A percentile compares a stretch with the other conserved stretches of the same genome.
These are phyloP conservation scores for Candida patagonica DNA, from an alignment of 805 yeast species.

Conservation along the genomic window DNA sequence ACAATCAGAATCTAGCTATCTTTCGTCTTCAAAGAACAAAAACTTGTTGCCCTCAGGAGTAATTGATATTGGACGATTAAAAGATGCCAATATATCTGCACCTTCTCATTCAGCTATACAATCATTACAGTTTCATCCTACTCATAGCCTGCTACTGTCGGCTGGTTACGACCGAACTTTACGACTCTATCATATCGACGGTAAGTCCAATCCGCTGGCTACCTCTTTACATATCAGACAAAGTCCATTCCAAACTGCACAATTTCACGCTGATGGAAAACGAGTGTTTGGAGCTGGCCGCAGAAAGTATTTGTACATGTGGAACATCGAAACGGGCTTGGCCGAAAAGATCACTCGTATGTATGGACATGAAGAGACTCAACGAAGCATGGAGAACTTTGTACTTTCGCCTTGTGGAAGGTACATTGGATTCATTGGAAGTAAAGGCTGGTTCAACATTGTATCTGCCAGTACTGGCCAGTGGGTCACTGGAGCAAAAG, in stretches of 20 bases:
- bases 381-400: slow-evolving; percentile 81
- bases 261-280: slow-evolving; percentile 46
- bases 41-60: slow-evolving; percentile 54
- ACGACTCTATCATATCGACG: slow-evolving; percentile 84
- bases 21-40: not conserved
- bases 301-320: slow-evolving; percentile 82
- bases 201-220: slow-evolving; percentile 69
- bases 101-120: slow-evolving; percentile 77
- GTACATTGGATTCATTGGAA: slow-evolving; percentile 69
- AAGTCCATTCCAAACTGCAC: slow-evolving; percentile 71
- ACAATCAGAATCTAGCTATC: slow-evolving; percentile 30
- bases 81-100: slow-evolving; percentile 72
- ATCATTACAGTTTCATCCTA: slow-evolving; percentile 73
- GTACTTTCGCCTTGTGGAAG: slow-evolving; percentile 64
- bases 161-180: slow-evolving; percentile 90
- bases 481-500: slow-evolving; percentile 77
- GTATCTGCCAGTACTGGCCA: slow-evolving; percentile 72
- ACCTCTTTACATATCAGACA: slow-evolving; percentile 72
- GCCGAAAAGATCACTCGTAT: slow-evolving; percentile 80
- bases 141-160: slow-evolving; percentile 72
- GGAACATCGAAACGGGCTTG: slow-evolving; percentile 70
- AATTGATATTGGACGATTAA: slow-evolving; percentile 70
- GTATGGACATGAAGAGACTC: slow-evolving; percentile 85
- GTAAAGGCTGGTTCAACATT: slow-evolving; percentile 85
- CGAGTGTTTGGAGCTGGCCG: slow-evolving; percentile 80